Evolutionary conservation across 768 basidiomycete genomes (phyloP), one percentile per base, ranked within the genome.

Genomic region (Lactarius tabidus): DNA sequence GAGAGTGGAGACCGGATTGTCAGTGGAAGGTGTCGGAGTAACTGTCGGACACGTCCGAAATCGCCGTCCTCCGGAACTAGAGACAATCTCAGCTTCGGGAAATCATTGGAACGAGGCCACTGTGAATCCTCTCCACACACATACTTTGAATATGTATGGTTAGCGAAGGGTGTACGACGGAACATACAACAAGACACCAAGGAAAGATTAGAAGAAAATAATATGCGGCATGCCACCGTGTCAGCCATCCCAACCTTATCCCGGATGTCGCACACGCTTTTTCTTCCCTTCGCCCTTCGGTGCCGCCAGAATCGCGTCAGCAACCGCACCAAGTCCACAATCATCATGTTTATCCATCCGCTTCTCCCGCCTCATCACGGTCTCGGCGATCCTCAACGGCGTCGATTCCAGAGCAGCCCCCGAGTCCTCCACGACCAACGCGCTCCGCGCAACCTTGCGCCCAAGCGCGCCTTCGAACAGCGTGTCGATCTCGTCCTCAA

Each of bases 401-500:
- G 10, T 62, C 38, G 51, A 33, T 38, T 23, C 48, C 5, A 10
- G 51, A 43, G 48, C n/a, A 23, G 51, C 12, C 29, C 39, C 5
- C 12, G 12, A 41, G n/a, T 12, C 17, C 55, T 35, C 2, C 60
- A 39, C 20, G 62, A 61, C 2, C 31, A 89, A 72, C 4, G 81
- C 83, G 28, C 77, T 81, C 70, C 81, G 85, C 76, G 84, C 89
- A 26, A 79, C 73, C 74, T 82, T 86, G 70, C 81, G 85, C 23
- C 86, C 86, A 23, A 88, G 71, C 26, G 77, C 78, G 52, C 77
- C 72, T 45, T 84, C 80, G 72, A 94, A 94, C 14, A 93, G 76
- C 3, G 77, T 82, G 63, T 93, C 92, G 59, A 94, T 93, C 72
- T 90, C 91, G 69, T 93, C 86, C 72, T 90, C 91, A 69, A 92